A percentile compares a stretch with the other conserved stretches of the same genome.
phyloP scores from a whole-genome alignment of 805 yeast species.

The Brettanomyces anomalus region DNA sequence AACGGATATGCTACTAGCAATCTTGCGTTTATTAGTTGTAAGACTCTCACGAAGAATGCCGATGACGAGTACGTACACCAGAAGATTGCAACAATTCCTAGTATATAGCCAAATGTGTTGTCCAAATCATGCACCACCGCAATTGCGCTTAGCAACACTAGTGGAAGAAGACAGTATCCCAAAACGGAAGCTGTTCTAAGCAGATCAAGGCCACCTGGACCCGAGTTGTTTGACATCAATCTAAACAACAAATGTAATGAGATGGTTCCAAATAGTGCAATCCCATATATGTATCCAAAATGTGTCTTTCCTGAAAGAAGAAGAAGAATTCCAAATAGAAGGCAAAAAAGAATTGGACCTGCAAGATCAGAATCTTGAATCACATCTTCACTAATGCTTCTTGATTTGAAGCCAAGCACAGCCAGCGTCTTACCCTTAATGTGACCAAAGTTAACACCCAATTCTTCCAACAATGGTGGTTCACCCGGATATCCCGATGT shows the following conservation, averaged over 20 bases:
- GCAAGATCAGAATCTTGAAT: conserved; percentile 89
- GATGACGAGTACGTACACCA: conserved; percentile 96
- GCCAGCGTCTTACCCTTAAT: conserved; percentile 78
- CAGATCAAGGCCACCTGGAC: conserved; percentile 34
- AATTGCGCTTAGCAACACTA: conserved; percentile 67
- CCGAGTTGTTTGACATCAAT: conserved; percentile 63
- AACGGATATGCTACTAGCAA: conserved; percentile 90
- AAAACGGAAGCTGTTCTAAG: conserved; percentile 79
- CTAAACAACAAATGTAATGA: conserved; percentile 79
- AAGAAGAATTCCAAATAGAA: conserved; percentile 76
- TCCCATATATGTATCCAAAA: conserved; percentile 95
- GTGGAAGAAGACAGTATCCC: conserved; percentile 89
- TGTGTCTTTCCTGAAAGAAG: conserved; percentile 88
- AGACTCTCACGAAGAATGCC: conserved; percentile 81
- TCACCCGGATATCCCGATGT: conserved; percentile 94
- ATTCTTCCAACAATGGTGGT: conserved; percentile 82
- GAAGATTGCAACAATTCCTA: conserved; percentile 57
- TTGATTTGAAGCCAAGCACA: conserved; percentile 64
- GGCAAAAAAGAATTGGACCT: conserved; percentile 85
- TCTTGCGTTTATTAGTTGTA: conserved; percentile 78
- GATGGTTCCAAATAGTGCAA: conserved; percentile 83
- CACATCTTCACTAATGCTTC: conserved; percentile 59
- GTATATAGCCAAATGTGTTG: conserved; percentile 60
- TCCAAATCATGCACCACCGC: conserved; percentile 64
- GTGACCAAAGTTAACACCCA: conserved; percentile 88